Evolutionary conservation across 1,284 basidiomycete genomes (phyloP).

Genomic region (Ustilago loliicola): DNA sequence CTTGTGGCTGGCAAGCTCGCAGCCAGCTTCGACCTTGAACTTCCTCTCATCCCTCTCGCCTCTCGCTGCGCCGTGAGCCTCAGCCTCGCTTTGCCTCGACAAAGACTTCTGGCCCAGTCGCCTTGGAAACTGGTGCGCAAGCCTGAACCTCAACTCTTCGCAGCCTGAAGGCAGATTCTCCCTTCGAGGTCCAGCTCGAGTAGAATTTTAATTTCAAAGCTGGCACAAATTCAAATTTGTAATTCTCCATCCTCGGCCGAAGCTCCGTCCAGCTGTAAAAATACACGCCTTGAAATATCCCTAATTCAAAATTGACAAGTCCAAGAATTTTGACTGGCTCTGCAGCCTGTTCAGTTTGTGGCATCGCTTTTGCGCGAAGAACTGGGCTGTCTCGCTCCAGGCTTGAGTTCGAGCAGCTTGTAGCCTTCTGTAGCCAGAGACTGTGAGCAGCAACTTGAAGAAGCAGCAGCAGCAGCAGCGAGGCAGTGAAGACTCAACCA

Average conservation of each 20-base stretch:
- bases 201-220: neutral
- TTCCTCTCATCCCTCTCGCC: too few species aligned
- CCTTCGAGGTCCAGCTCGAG: neutral
- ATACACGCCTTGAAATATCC: neutral
- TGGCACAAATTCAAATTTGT: neutral
- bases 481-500: neutral
- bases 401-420: too few species aligned
- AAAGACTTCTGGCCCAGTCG: neutral
- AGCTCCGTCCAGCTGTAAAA: neutral
- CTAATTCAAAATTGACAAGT: neutral
- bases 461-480: too few species aligned
- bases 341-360: neutral
- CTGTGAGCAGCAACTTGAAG: too few species aligned
- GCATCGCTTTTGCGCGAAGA: neutral
- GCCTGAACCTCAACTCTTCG: too few species aligned
- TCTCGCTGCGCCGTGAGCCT: too few species aligned
- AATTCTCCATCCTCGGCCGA: neutral
- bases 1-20: neutral
- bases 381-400: neutral
- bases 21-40: neutral
- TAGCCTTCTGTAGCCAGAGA: too few species aligned
- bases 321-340: conserved; percentile 4
- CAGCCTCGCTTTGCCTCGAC: too few species aligned
- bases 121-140: too few species aligned
- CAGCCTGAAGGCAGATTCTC: neutral